These are phyloP conservation scores for Ophiostoma perfectum DNA, from an alignment of 2,329 filamentous ascomycete species.

Conservation along the genomic window DNA sequence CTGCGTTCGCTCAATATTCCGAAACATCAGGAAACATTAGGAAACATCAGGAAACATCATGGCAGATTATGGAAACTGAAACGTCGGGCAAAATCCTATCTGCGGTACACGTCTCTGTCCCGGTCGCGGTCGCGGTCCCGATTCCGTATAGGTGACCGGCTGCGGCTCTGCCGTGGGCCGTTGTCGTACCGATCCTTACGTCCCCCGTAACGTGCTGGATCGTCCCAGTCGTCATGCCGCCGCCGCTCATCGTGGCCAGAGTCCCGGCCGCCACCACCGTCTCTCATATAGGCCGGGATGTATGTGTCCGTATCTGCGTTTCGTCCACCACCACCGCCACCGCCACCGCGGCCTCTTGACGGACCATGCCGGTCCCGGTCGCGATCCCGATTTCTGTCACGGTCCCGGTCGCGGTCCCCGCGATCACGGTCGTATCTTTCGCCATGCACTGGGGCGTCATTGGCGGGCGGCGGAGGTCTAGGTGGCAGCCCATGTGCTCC, in stretches of 20 bases:
- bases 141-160: conserved; percentile 40
- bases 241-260: conserved; percentile 37
- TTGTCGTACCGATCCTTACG: conserved; percentile 31
- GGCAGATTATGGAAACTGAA: not conserved
- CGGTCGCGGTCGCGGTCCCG: conserved; percentile 42
- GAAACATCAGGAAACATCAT: not conserved
- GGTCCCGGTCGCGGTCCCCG: conserved; percentile 15
- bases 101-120: conserved; percentile 47
- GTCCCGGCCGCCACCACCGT: conserved; percentile 29
- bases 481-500: conserved; percentile 44
- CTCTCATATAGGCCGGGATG: conserved; percentile 43
- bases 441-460: conserved; percentile 36
- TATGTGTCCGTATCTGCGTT: conserved; percentile 42
- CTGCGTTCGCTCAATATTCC: no score
- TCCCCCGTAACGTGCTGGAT: conserved; percentile 29
- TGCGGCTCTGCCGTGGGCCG: conserved; percentile 41
- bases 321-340: conserved; percentile 27
- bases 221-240: conserved; percentile 39
- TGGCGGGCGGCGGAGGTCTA: conserved; percentile 45
- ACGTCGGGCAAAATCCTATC: conserved; percentile 33
- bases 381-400: conserved; percentile 5
- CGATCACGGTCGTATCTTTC: conserved; percentile 28
- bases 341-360: conserved; percentile 28
- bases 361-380: conserved; percentile 24
- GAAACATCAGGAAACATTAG: not conserved